Conservation (phyloP, 2,329 filamentous ascomycete genomes). For the Penicillium sp. region DNA sequence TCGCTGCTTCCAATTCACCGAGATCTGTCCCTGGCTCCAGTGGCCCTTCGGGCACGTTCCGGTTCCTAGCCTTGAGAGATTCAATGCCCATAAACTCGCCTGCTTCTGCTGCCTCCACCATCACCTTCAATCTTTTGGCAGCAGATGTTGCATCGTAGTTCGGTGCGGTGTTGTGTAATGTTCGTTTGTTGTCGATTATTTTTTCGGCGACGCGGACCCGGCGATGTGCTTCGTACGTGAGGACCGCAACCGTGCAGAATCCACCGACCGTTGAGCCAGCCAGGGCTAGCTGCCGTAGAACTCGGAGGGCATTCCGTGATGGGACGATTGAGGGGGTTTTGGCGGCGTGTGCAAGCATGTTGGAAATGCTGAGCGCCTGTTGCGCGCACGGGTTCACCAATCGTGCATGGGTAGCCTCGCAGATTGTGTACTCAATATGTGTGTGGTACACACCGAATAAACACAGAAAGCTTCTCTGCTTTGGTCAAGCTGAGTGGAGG, state of each 20-base stretch:
- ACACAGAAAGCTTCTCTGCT: not conserved
- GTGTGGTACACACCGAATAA: not conserved
- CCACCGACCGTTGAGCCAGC: conserved; percentile 42
- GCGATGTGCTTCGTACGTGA: conserved; percentile 47
- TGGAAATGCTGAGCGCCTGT: conserved; percentile 26
- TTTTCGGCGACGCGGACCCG: conserved; percentile 44
- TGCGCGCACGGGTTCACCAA: conserved; percentile 26
- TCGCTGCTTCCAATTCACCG: not conserved
- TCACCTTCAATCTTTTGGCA: conserved; percentile 38
- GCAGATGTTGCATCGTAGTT: conserved; percentile 45
- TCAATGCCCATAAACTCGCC: conserved; percentile 45
- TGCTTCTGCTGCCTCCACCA: conserved; percentile 49
- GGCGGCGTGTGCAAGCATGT: conserved; percentile 37
- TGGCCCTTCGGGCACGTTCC: conserved; percentile 1
- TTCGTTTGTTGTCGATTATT: conserved; percentile 48
- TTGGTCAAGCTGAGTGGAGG: not conserved
- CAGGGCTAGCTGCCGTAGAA: conserved; percentile 38
- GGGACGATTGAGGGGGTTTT: conserved; percentile 38
- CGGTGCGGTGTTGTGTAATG: conserved; percentile 42
- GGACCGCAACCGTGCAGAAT: conserved; percentile 42
- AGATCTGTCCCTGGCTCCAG: not conserved
- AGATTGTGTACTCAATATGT: not conserved
- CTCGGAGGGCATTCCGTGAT: conserved; percentile 48
- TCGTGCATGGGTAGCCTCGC: conserved; percentile 17
- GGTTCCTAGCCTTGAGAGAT: conserved; percentile 35